These are phyloP conservation scores for Cytospora leucostoma DNA, from an alignment of 2,329 filamentous ascomycete species.

Conservation along the genomic window DNA sequence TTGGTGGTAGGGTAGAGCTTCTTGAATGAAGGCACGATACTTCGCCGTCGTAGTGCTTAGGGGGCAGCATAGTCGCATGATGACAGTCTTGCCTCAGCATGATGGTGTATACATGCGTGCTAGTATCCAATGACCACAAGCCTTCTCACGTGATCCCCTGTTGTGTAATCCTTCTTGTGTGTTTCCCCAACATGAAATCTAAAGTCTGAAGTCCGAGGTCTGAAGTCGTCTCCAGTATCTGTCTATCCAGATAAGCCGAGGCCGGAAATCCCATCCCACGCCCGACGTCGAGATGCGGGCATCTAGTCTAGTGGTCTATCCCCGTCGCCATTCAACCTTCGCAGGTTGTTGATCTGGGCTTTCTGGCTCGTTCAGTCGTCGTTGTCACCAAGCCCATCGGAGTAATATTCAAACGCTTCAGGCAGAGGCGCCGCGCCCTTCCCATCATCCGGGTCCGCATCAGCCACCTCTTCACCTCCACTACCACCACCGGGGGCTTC, in stretches of 20 bases:
- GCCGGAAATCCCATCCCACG: background rate
- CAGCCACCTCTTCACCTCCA: conserved; percentile 5
- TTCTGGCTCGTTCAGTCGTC: background rate
- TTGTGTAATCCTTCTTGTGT: background rate
- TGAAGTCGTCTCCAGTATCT: background rate
- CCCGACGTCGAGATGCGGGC: background rate
- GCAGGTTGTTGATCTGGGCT: background rate
- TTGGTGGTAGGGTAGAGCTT: too few relatives aligned
- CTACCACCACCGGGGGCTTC: conserved; percentile 9
- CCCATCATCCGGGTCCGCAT: conserved; percentile 31
- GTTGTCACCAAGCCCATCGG: conserved; percentile 31
- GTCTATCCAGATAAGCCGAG: background rate
- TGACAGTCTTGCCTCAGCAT: too few relatives aligned
- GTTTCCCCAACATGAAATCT: background rate
- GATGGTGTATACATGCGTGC: too few relatives aligned
- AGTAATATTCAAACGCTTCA: conserved; percentile 36
- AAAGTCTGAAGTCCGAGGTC: too few relatives aligned
- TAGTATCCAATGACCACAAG: too few relatives aligned
- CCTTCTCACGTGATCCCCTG: too few relatives aligned
- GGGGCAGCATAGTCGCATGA: too few relatives aligned
- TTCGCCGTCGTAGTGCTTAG: too few relatives aligned
- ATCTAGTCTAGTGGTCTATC: background rate
- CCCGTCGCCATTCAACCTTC: fast-evolving
- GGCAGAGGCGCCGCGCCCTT: conserved; percentile 32
- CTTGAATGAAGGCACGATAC: too few relatives aligned